A percentile compares a stretch with the other conserved stretches of the same genome.
Conservation (phyloP, 1,284 basidiomycete species). For the Inonotus hispidus region DNA sequence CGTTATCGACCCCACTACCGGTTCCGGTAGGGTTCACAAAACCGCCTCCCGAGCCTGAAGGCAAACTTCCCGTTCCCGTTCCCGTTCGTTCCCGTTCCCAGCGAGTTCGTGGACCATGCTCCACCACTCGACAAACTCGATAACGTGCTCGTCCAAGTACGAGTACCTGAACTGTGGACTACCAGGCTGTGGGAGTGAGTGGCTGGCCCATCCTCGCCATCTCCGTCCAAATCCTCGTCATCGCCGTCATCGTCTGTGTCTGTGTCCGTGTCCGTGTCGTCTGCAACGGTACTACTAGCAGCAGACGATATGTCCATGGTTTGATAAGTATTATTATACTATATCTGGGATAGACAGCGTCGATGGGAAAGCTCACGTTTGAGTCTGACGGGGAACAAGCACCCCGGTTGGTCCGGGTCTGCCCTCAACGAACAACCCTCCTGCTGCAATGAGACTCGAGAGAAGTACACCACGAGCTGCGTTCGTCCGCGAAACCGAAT, state of each 20-base stretch:
- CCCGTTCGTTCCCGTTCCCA: neutral
- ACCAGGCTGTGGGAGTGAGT: neutral
- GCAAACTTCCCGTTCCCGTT: too few species aligned
- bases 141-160: neutral
- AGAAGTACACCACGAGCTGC: neutral
- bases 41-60: neutral
- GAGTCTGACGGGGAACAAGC: too few species aligned
- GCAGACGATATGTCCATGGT: neutral
- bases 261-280: slow-evolving; percentile 1
- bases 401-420: neutral
- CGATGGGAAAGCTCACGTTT: neutral
- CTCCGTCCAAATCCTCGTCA: slow-evolving; percentile 10
- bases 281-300: neutral
- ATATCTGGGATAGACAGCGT: neutral
- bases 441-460: neutral
- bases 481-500: neutral
- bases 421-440: neutral
- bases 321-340: neutral
- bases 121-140: neutral
- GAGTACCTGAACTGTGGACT: neutral
- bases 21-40: neutral
- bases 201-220: neutral
- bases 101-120: neutral
- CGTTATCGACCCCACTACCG: neutral
- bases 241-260: slow-evolving; percentile 2